Conservation (phyloP, 306 rosid species). For the apple (Malus domestica) region DNA sequence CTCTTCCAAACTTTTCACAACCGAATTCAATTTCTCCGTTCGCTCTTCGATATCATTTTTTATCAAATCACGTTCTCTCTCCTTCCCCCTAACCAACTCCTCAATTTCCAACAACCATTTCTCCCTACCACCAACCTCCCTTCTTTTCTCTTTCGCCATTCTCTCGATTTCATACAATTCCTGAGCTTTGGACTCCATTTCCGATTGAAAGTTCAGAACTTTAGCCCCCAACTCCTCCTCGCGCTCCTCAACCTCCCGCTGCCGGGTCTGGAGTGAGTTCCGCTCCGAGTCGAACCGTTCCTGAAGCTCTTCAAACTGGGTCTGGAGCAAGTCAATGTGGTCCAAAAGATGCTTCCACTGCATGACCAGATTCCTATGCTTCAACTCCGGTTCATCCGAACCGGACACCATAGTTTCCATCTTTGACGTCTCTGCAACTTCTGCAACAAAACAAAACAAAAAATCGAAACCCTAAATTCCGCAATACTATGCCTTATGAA, state of each 20-base stretch:
- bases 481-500: not conserved
- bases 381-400: not conserved
- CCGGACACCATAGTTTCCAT: not conserved
- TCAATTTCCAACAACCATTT: not conserved
- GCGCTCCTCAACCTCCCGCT: not conserved
- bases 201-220: not conserved
- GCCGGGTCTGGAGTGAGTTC: not conserved
- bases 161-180: not conserved
- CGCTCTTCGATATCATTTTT: constrained; percentile 10
- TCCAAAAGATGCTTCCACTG: constrained; percentile 14
- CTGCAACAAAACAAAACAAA: no score
- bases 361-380: not conserved
- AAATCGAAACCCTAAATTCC: not conserved
- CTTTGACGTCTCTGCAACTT: not conserved
- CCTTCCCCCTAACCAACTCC: constrained; percentile 25
- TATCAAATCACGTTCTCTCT: constrained; percentile 18
- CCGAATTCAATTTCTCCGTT: constrained; percentile 6
- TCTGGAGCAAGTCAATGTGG: constrained; percentile 28
- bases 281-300: not conserved
- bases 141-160: not conserved
- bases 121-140: not conserved
- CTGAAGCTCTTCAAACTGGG: not conserved
- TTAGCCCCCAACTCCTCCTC: not conserved
- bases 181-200: not conserved
- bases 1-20: not conserved